Evolutionary conservation across 176 grass and related monocot genomes (phyloP).

Genomic region (Ananas comosus): DNA sequence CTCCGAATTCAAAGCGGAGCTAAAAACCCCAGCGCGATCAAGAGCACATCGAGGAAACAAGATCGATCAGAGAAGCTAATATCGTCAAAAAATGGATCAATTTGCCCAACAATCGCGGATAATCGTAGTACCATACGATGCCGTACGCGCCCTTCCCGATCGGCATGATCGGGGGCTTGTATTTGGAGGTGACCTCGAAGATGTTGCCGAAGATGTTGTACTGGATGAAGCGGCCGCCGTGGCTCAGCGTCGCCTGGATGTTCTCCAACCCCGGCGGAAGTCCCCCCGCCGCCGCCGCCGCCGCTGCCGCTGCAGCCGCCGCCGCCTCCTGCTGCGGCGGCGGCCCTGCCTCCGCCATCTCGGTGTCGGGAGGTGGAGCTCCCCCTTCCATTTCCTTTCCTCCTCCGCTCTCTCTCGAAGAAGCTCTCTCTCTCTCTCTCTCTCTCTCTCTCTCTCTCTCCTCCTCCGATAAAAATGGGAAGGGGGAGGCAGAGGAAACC

Average conservation of each 20-base stretch:
- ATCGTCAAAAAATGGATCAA: background rate
- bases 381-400: constrained; percentile 38
- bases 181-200: constrained; percentile 86
- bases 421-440: background rate
- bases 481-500: background rate
- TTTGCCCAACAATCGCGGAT: background rate
- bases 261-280: constrained; percentile 35
- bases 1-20: constrained; percentile 88
- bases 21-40: constrained; percentile 15
- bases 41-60: background rate
- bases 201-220: constrained; percentile 99
- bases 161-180: constrained; percentile 88
- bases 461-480: background rate
- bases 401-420: background rate
- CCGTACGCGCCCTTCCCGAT: constrained; percentile 99
- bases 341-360: constrained; percentile 52
- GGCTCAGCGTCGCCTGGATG: constrained; percentile 83
- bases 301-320: background rate
- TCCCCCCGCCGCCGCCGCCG: constrained; percentile 5
- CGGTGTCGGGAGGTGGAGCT: constrained; percentile 49
- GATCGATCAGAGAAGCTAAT: no score
- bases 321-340: background rate
- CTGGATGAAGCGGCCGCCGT: constrained; percentile 85
- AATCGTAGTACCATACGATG: constrained; percentile 63
- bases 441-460: background rate